Evolutionary conservation across 441 rosid genomes (phyloP).

Genomic region (Brassica hybrid): DNA sequence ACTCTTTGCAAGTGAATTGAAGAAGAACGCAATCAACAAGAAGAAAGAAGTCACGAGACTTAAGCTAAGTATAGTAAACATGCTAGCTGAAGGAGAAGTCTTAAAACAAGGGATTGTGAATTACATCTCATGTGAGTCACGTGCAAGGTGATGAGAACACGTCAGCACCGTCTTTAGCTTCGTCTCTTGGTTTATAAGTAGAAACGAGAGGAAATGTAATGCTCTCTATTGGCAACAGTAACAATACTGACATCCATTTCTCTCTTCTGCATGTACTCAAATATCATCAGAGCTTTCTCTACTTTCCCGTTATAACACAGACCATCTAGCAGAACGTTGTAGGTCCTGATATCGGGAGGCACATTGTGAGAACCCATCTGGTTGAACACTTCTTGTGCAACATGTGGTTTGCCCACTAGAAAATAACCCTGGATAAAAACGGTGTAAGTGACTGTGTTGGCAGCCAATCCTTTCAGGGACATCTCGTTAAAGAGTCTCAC

Average conservation of each 20-base stretch:
- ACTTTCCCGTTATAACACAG: conserved; percentile 35
- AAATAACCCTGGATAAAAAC: conserved; percentile 33
- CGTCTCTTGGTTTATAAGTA: too few relatives aligned
- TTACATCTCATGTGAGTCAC: too few relatives aligned
- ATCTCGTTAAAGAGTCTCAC: conserved; percentile 22
- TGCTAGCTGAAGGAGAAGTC: background rate
- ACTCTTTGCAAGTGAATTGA: too few relatives aligned
- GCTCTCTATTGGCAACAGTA: too few relatives aligned
- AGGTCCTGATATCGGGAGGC: conserved; percentile 33
- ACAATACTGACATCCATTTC: conserved; percentile 37
- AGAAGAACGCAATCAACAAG: too few relatives aligned
- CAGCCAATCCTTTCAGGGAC: conserved; percentile 14
- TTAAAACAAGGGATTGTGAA: background rate
- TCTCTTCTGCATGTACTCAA: conserved; percentile 24
- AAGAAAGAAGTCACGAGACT: too few relatives aligned
- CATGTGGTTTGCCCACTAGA: conserved; percentile 16
- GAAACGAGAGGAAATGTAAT: too few relatives aligned
- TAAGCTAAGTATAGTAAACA: too few relatives aligned
- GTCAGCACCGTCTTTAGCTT: background rate
- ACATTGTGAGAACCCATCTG: conserved; percentile 23
- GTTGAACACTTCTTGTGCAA: conserved; percentile 27
- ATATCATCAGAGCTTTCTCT: conserved; percentile 32
- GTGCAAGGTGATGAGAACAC: too few relatives aligned
- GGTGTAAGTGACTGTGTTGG: conserved; percentile 35
- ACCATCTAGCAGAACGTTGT: conserved; percentile 39